Evolutionary conservation across 371 early-diverging fungal genomes (phyloP).

Genomic region (Rhizopus arrhizus): DNA sequence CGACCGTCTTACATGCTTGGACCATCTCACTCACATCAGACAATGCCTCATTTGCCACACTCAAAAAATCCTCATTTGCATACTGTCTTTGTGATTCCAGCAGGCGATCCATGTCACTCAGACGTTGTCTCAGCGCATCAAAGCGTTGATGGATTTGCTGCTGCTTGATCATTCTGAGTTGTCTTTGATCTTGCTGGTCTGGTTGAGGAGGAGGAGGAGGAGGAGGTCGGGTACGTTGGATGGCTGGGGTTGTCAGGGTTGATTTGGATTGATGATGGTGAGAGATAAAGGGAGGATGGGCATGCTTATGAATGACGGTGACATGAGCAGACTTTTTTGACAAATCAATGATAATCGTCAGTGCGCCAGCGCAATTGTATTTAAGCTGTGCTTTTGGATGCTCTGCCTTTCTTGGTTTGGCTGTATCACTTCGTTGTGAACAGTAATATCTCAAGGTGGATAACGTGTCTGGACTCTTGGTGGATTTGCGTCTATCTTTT

Average conservation of each 20-base stretch:
- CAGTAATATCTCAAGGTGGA: slow-evolving; percentile 55
- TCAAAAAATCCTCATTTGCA: slow-evolving; percentile 41
- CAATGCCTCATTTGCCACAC: slow-evolving; percentile 43
- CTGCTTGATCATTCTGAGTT: slow-evolving; percentile 22
- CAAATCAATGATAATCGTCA: slow-evolving; percentile 54
- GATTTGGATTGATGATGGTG: slow-evolving; percentile 40
- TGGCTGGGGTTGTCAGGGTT: slow-evolving; percentile 10
- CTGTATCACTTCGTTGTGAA: slow-evolving; percentile 51
- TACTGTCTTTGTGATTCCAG: slow-evolving; percentile 39
- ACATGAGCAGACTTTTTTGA: slow-evolving; percentile 47
- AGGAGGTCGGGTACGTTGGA: background rate
- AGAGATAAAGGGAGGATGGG: slow-evolving; percentile 50
- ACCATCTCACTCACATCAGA: slow-evolving; percentile 47
- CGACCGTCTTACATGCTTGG: slow-evolving; percentile 34
- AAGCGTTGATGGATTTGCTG: slow-evolving; percentile 41
- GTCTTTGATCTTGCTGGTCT: slow-evolving; percentile 22
- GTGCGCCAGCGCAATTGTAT: slow-evolving; percentile 52
- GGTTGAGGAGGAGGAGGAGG: slow-evolving; percentile 4
- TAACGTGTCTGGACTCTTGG: slow-evolving; percentile 47
- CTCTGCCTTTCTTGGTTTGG: slow-evolving; percentile 50
- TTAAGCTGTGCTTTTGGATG: slow-evolving; percentile 45
- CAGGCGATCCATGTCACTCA: slow-evolving; percentile 37
- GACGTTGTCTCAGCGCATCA: slow-evolving; percentile 36
- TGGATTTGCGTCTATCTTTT: slow-evolving; percentile 52
- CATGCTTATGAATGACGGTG: slow-evolving; percentile 49